A percentile compares a stretch with the other conserved stretches of the same genome.
Conservation (phyloP, 805 yeast genomes). For the Pichia sporocuriosa region DNA sequence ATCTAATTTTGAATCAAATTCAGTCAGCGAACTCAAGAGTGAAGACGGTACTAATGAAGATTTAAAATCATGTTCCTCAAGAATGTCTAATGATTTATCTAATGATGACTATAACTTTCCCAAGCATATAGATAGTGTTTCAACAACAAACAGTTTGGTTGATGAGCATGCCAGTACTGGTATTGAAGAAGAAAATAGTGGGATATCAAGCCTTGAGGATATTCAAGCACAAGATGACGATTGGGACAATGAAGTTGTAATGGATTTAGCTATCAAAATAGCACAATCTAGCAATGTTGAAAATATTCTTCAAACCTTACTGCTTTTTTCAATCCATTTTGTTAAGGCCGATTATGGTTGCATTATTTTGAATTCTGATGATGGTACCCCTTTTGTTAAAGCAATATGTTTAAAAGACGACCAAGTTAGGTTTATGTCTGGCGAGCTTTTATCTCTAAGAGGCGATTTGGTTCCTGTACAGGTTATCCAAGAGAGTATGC, state of each 20-base stretch:
- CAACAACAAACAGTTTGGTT: background rate
- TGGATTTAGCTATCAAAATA: constrained; percentile 42
- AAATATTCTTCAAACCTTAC: constrained; percentile 32
- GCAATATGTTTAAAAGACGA: constrained; percentile 27
- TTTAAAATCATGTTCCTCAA: background rate
- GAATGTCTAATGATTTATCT: background rate
- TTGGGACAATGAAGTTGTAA: constrained; percentile 13
- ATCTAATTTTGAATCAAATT: no score
- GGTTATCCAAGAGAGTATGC: constrained; percentile 34
- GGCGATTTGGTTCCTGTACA: constrained; percentile 38
- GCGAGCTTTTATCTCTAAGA: constrained; percentile 34
- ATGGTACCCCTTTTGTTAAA: constrained; percentile 25
- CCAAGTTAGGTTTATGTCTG: constrained; percentile 21
- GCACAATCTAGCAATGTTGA: constrained; percentile 38
- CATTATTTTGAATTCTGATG: constrained; percentile 25
- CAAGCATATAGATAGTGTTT: no score
- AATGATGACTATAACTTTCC: no score
- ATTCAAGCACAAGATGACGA: constrained; percentile 6
- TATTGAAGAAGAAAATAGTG: background rate
- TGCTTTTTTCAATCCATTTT: constrained; percentile 31
- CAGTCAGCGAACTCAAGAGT: no score
- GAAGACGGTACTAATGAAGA: background rate
- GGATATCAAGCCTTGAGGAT: background rate
- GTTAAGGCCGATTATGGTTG: constrained; percentile 29
- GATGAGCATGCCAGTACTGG: background rate